Evolutionary conservation across 2,329 filamentous ascomycete species (phyloP), one percentile per base, ranked within the genome.

Genomic region (Immersiporthe knoxdaviesiana): DNA sequence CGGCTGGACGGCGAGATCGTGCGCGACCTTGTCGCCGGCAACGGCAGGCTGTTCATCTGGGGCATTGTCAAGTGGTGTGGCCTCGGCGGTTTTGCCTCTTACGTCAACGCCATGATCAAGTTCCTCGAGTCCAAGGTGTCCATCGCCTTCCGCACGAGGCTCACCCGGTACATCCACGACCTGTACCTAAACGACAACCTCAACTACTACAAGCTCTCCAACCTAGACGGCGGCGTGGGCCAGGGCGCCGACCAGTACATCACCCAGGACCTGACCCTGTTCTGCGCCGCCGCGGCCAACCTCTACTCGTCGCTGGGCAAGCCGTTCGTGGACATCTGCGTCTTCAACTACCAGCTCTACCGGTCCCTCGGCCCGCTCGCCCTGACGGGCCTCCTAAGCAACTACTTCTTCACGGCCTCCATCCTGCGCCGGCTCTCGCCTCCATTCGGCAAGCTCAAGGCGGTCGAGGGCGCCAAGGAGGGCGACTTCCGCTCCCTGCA

Each of bases 51-150:
- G 0, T 99, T 99, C 78, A 82, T 96, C 11, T 92, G 91, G 89
- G 96, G 96, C 7, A 91, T 99, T 61, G 79, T 91, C 63, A 97
- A 98, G 84, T 99, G 96, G 96, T 94, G 94, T 73, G 94, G 95
- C 3, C 90, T 99, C 47, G 96, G 96, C 56, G 93, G 92, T 2
- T 90, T 98, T 72, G 95, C 94, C 11, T 97, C 95, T 0, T 99
- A 99, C 77, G 97, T 95, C 64, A 99, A 99, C 79, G 94, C 95
- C 67, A 97, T 97, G 92, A 99, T 99, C 84, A 98, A 98, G 80
- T 99, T 92, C 81, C 86, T 99, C 72, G 95, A 99, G 80, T 95
- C 93, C 64, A 99, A 99, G 83, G 94, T 99, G 66, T 97, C 95
- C 8, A 99, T 99, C 73, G 95, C 97, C 44, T 99, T 99, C 85